phyloP scores from a whole-genome alignment of 352 stramenopile species.

The Phytophthora pisi region DNA sequence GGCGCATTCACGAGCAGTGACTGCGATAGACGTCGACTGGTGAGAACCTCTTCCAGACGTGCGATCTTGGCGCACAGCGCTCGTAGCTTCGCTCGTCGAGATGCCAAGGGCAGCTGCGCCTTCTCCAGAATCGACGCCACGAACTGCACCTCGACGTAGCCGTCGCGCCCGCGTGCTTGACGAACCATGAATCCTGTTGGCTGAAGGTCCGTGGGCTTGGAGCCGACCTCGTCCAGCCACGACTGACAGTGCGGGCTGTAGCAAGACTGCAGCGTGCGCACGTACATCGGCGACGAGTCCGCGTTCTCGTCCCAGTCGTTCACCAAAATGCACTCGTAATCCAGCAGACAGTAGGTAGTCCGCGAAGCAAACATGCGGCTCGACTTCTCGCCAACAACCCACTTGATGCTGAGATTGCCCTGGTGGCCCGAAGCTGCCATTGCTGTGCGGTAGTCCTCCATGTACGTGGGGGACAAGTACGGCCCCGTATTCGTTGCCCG shows the following conservation, averaged over 20 bases:
- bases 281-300: slow-evolving; percentile 63
- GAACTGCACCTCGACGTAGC: slow-evolving; percentile 78
- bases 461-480: slow-evolving; percentile 40
- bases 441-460: slow-evolving; percentile 52
- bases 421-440: slow-evolving; percentile 53
- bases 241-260: slow-evolving; percentile 66
- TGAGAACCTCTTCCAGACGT: slow-evolving; percentile 74
- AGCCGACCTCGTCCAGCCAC: slow-evolving; percentile 66
- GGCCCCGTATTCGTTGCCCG: slow-evolving; percentile 15
- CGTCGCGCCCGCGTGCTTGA: slow-evolving; percentile 44
- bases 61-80: slow-evolving; percentile 57
- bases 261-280: slow-evolving; percentile 71
- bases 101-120: slow-evolving; percentile 56
- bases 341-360: slow-evolving; percentile 68
- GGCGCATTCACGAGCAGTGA: slow-evolving; percentile 69
- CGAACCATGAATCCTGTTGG: slow-evolving; percentile 82
- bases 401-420: slow-evolving; percentile 76
- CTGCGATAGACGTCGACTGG: slow-evolving; percentile 69
- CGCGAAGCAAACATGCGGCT: slow-evolving; percentile 73
- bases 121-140: slow-evolving; percentile 79
- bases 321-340: slow-evolving; percentile 79
- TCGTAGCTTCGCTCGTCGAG: slow-evolving; percentile 63
- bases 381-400: slow-evolving; percentile 66
- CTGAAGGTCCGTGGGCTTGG: slow-evolving; percentile 56
- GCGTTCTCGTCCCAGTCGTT: slow-evolving; percentile 74